Percentiles rank a stretch among this genome's conserved stretches.
Evolutionary conservation across 73 alveolate genomes (phyloP).

Genomic region (Paramecium biaurelia): DNA sequence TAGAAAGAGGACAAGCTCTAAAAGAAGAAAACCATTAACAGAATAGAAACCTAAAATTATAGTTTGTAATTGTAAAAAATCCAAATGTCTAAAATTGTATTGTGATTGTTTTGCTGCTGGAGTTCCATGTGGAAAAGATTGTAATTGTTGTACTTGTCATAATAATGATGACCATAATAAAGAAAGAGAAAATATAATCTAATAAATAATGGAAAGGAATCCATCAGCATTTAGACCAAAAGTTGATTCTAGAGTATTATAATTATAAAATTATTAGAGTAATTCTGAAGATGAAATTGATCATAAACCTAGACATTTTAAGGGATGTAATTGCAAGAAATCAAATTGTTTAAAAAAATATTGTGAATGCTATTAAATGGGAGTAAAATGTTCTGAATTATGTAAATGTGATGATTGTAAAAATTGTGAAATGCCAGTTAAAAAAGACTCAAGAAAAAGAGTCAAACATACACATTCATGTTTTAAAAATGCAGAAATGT

Average conservation of each 20-base stretch:
- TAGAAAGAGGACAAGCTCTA: slow-evolving; percentile 24
- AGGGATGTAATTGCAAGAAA: slow-evolving; percentile 96
- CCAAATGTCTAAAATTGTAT: slow-evolving; percentile 92
- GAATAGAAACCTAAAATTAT: slow-evolving; percentile 57
- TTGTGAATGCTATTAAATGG: slow-evolving; percentile 95
- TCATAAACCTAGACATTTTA: slow-evolving; percentile 68
- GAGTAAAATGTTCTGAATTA: slow-evolving; percentile 82
- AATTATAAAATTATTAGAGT: not conserved
- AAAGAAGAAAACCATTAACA: slow-evolving; percentile 27
- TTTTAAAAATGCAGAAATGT: not conserved
- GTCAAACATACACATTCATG: slow-evolving; percentile 8
- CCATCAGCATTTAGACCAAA: slow-evolving; percentile 95
- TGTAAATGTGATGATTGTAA: slow-evolving; percentile 96
- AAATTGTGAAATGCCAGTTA: slow-evolving; percentile 71
- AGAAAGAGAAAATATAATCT: slow-evolving; percentile 79
- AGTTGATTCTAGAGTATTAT: slow-evolving; percentile 45
- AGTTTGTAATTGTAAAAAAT: slow-evolving; percentile 91
- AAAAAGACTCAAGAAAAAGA: slow-evolving; percentile 52
- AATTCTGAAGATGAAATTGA: slow-evolving; percentile 52
- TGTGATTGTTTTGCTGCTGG: slow-evolving; percentile 98
- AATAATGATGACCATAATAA: slow-evolving; percentile 85
- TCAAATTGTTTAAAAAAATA: slow-evolving; percentile 94
- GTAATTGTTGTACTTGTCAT: slow-evolving; percentile 95
- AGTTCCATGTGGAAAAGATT: slow-evolving; percentile 83
- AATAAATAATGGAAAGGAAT: slow-evolving; percentile 88